These are phyloP conservation scores for Plasmodium fragile DNA, from an alignment of 169 alveolate genomes.

Conservation along the genomic window DNA sequence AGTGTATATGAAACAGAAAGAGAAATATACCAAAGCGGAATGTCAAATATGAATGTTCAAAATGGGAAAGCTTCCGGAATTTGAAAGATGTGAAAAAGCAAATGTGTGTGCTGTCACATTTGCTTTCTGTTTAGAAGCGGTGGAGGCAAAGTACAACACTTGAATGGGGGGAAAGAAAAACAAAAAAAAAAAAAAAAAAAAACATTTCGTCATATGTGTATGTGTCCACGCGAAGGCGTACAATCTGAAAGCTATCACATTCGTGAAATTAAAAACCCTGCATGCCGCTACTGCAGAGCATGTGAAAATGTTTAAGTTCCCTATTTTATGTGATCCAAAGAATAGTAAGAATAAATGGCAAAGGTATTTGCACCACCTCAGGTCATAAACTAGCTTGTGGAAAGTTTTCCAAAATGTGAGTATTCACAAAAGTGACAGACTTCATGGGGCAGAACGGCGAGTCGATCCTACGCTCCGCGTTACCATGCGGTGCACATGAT, in stretches of 20 bases:
- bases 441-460: neutral
- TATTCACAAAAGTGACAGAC: neutral
- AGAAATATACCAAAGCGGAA: neutral
- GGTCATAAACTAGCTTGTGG: neutral
- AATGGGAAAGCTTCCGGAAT: neutral
- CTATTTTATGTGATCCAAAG: neutral
- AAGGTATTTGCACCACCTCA: neutral
- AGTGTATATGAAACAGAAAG: neutral
- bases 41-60: neutral
- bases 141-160: neutral
- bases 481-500: neutral
- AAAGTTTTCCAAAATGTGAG: neutral
- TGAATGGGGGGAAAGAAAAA: neutral
- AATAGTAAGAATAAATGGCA: neutral
- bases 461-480: neutral
- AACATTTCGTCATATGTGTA: neutral
- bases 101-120: neutral
- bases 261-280: neutral
- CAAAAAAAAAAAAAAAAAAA: neutral
- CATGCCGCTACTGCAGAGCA: neutral
- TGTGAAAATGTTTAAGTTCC: neutral
- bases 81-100: neutral
- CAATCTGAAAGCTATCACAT: neutral
- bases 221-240: neutral
- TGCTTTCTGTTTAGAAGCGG: neutral